Percentiles rank a stretch among this genome's conserved stretches.
phyloP scores from a whole-genome alignment of 2,329 filamentous ascomycete genomes.

The Aspergillus clavatus region DNA sequence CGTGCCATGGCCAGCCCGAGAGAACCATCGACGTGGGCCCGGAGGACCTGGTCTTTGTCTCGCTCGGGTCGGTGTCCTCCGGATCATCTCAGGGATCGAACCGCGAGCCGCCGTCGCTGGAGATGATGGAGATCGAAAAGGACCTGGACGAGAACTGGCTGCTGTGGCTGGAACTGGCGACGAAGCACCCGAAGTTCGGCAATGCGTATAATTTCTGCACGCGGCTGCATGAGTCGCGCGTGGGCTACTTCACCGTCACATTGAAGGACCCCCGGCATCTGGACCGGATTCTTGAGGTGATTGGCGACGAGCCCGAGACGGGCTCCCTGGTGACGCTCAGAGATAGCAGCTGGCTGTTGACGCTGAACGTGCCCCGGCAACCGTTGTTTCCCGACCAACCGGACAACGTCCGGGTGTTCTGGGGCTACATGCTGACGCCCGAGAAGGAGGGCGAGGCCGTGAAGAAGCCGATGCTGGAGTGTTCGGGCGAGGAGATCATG shows the following conservation, averaged over 20 bases:
- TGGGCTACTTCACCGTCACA: constrained; percentile 42
- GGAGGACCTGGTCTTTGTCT: constrained; percentile 39
- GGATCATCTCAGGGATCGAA: constrained; percentile 34
- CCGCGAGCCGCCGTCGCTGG: constrained; percentile 21
- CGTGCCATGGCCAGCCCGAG: constrained; percentile 12
- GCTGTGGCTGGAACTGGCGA: constrained; percentile 39
- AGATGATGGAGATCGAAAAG: constrained; percentile 20
- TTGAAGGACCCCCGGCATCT: constrained; percentile 31
- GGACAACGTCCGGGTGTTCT: constrained; percentile 31
- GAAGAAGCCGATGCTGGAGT: constrained; percentile 39
- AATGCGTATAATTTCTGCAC: constrained; percentile 41
- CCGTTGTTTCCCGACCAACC: constrained; percentile 41
- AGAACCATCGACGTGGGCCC: constrained; percentile 18
- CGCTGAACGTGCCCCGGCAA: constrained; percentile 39
- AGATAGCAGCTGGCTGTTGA: constrained; percentile 41
- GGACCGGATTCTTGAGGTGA: constrained; percentile 19
- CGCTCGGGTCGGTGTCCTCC: constrained; percentile 38
- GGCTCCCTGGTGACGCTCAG: constrained; percentile 36
- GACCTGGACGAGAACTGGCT: constrained; percentile 39
- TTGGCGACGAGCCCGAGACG: constrained; percentile 30
- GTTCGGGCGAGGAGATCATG: constrained; percentile 40
- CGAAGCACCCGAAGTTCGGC: constrained; percentile 34
- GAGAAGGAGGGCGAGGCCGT: constrained; percentile 33
- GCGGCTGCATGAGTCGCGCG: constrained; percentile 32
- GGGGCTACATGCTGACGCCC: constrained; percentile 41